Conservation (phyloP, 1,284 basidiomycete species). For the Rhizoctonia solani region DNA sequence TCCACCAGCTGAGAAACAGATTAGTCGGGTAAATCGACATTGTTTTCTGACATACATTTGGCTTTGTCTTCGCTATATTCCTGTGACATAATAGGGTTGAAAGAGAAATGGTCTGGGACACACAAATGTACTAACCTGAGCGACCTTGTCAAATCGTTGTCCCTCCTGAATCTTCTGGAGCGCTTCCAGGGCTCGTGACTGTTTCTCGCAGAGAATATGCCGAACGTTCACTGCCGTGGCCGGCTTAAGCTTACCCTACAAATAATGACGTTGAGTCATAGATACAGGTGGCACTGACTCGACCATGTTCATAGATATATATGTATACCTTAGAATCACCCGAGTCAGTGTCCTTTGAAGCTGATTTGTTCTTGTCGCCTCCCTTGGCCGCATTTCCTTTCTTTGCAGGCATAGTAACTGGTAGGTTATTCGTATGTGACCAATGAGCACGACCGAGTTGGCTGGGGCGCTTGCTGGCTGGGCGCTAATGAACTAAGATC, state of each 20-base stretch:
- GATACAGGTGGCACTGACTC: not conserved
- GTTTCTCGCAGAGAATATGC: slow-evolving; percentile 86
- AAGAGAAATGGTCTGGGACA: not conserved
- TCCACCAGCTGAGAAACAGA: slow-evolving; percentile 63
- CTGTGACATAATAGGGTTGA: slow-evolving; percentile 46
- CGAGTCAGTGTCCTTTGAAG: slow-evolving; percentile 28
- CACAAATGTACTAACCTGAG: slow-evolving; percentile 43
- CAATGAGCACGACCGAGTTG: slow-evolving; percentile 10
- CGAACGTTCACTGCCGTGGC: slow-evolving; percentile 81
- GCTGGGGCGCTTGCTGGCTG: slow-evolving; percentile 8
- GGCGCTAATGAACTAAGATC: not conserved
- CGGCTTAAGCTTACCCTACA: slow-evolving; percentile 55
- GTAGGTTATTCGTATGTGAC: not conserved
- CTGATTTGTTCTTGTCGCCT: slow-evolving; percentile 23
- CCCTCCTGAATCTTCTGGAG: slow-evolving; percentile 76
- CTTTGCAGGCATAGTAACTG: slow-evolving; percentile 20
- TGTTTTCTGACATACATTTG: slow-evolving; percentile 57
- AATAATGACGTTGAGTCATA: not conserved
- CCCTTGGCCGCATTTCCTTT: slow-evolving; percentile 15
- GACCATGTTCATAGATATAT: not conserved
- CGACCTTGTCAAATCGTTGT: slow-evolving; percentile 79
- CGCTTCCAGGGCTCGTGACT: slow-evolving; percentile 74
- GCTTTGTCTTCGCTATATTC: slow-evolving; percentile 89
- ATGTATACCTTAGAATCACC: slow-evolving; percentile 26
- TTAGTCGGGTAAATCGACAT: not conserved